Evolutionary conservation across 306 rosid species (phyloP), one percentile per base, ranked within the genome.

Genomic region (Prinsepia uniflora): DNA sequence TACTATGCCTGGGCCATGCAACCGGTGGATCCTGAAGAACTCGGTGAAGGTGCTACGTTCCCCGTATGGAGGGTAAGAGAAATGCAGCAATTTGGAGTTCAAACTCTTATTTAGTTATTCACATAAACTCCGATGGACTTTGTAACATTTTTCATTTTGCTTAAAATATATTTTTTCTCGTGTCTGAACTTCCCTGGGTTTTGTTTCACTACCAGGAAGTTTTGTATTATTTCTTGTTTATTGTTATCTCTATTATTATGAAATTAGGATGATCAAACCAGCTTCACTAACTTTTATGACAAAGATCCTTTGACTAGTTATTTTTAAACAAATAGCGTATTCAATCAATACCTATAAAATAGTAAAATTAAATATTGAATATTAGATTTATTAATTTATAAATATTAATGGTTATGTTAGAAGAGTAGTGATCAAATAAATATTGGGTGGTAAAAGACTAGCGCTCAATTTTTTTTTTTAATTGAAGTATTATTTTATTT

Each of bases 61-160:
- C 78, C 90, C 6, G 80, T 88, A 79, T 93, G 98, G 98, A 90
- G 91, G 82, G 73, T 93, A 7, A 84, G 96, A 77, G 94, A 93
- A 73, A 87, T 93, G 86, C 89, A 85, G 67, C 92, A 88, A 72
- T 88, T 87, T 72, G 96, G 97, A 69, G 72, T 85, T 8, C 84
- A 78, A 72, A 79, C 97, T 63, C 97, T 93, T 79, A 93, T 90
- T 50, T 90, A 90, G 73, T 65, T 75, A 18, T 42, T 50, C n/a
- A 18, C 11, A 14, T 53, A 39, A 48, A 8, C n/a, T 39, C n/a
- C 22, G 7, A 48, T 65, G 36, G 58, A 53, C 47, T 79, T 73
- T 83, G 85, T 83, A 77, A 72, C 68, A 75, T 71, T 49, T 43
- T 41, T 30, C 2, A 30, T 7, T 12, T 39, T 15, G 13, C 45